A percentile compares a stretch with the other conserved stretches of the same genome.
phyloP scores from a whole-genome alignment of 139 green algal genomes.

The Chlorella vulgaris region DNA sequence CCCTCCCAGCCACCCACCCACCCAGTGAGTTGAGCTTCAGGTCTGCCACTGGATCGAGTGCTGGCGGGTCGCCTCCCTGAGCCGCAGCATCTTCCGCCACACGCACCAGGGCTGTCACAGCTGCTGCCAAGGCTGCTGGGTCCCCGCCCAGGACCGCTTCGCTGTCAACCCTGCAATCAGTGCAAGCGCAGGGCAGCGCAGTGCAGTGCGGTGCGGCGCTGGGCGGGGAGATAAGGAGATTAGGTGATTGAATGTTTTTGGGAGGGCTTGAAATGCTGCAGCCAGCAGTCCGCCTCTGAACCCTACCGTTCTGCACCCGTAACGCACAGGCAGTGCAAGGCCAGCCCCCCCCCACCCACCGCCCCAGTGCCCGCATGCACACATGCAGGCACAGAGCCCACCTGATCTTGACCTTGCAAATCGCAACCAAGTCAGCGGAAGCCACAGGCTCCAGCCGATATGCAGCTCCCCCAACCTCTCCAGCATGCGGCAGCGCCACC shows the following conservation, averaged over 20 bases:
- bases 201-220: neutral
- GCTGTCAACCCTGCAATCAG: conserved; percentile 42
- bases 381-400: too few relatives aligned
- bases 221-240: neutral
- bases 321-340: neutral
- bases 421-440: conserved; percentile 49
- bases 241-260: too few relatives aligned
- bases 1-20: too few relatives aligned
- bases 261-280: too few relatives aligned
- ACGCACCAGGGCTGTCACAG: conserved; percentile 47
- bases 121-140: conserved; percentile 31
- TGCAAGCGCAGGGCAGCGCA: neutral
- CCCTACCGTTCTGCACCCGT: too few relatives aligned
- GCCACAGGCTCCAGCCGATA: conserved; percentile 59
- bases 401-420: conserved; percentile 68
- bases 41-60: conserved; percentile 50
- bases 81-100: conserved; percentile 30
- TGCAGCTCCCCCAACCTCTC: conserved; percentile 50
- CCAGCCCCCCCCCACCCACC: neutral
- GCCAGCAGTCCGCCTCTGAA: too few relatives aligned
- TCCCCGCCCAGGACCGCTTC: conserved; percentile 46
- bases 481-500: conserved; percentile 68
- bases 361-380: neutral
- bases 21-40: conserved; percentile 54
- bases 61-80: conserved; percentile 1